These are phyloP conservation scores for Cardamine occulta DNA, from an alignment of 345 rosid species.

Conservation along the genomic window DNA sequence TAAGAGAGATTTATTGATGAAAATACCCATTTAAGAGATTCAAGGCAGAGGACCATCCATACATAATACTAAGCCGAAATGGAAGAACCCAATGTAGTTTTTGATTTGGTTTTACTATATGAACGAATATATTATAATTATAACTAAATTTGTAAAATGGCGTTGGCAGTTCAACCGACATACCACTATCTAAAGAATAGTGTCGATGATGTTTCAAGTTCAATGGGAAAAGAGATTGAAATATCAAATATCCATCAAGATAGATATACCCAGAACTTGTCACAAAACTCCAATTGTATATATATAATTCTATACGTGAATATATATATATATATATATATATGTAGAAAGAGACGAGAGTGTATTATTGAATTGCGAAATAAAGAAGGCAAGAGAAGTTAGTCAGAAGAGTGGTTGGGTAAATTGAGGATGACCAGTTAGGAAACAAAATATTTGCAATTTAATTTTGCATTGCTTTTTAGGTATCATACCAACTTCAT, in stretches of 20 bases:
- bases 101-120: not conserved
- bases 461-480: conserved; percentile 40
- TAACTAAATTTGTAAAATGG: not conserved
- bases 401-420: conserved; percentile 52
- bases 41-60: too few relatives aligned
- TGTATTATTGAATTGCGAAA: conserved; percentile 40
- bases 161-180: not conserved
- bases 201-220: not conserved
- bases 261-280: not conserved
- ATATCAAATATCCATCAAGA: not conserved
- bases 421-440: conserved; percentile 45
- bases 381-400: conserved; percentile 42
- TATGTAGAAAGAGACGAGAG: not conserved
- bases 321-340: not conserved
- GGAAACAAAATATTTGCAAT: conserved; percentile 40
- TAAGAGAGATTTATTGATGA: too few relatives aligned
- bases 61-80: not conserved
- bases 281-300: not conserved
- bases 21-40: too few relatives aligned
- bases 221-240: not conserved
- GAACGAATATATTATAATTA: not conserved
- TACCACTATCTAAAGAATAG: not conserved
- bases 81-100: not conserved
- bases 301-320: not conserved
- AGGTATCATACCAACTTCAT: conserved; percentile 48